phyloP scores from a whole-genome alignment of 129 eudicot species.

The Chrysanthemum makinoi region DNA sequence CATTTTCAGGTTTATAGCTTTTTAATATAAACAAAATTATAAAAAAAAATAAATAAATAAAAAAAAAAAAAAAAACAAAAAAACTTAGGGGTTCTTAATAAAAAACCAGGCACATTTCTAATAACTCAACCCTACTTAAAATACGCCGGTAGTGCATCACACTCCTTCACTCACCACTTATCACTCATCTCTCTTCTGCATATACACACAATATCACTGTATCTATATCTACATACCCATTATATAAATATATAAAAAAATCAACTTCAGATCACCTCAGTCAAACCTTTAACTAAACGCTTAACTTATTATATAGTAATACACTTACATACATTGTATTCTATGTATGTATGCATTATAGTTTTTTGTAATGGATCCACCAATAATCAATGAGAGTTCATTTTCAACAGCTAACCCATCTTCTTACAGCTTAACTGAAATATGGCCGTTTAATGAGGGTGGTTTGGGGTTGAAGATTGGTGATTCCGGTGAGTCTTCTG shows the following conservation, averaged over 20 bases:
- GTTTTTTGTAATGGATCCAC: conserved; percentile 65
- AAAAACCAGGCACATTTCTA: too few relatives aligned
- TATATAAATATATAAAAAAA: background rate
- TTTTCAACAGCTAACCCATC: conserved; percentile 81
- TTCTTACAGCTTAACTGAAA: conserved; percentile 72
- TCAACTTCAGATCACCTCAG: conserved; percentile 24
- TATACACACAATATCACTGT: background rate
- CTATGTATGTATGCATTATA: background rate
- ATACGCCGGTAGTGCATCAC: conserved; percentile 28
- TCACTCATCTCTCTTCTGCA: background rate
- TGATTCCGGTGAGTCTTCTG: conserved; percentile 47
- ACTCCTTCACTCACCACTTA: conserved; percentile 31
- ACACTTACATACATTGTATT: conserved; percentile 16
- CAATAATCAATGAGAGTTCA: conserved; percentile 62
- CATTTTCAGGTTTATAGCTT: too few relatives aligned
- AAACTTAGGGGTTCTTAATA: too few relatives aligned
- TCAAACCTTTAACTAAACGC: conserved; percentile 26
- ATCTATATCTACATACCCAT: background rate
- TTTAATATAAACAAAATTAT: too few relatives aligned
- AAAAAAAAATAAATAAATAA: too few relatives aligned
- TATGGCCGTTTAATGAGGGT: conserved; percentile 61
- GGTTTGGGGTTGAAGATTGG: conserved; percentile 54
- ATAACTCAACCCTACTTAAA: conserved; percentile 21
- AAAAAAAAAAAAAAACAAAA: too few relatives aligned
- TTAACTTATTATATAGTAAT: background rate